Base-by-base conservation (phyloP, 2,329 filamentous ascomycete genomes). In the Metarhizium rileyi region DNA sequence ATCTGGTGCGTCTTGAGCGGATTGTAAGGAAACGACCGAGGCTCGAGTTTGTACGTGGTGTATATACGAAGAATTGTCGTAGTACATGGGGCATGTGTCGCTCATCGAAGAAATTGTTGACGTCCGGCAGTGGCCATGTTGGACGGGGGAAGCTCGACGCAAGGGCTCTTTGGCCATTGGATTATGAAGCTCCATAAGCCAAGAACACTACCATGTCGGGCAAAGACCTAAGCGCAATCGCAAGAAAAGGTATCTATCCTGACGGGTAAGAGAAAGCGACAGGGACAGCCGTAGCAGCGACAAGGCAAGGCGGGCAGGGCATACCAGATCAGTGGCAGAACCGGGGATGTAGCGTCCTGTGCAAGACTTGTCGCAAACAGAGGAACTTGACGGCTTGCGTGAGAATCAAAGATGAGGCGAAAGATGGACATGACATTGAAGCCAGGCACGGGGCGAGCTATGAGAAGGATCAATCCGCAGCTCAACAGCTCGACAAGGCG, bases 91-190 rank as follows among this genome's bases (percentile, higher is more conserved):
- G 25, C 60, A 56, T 46, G 52, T 45, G 50, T 63, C 64, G 51
- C 54, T 61, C 49, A 63, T 56, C n/a, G 66, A 56, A 28, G 66
- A 65, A 52, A 67, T 50, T 54, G 57, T 65, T 33, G 67, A 69
- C 28, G 8, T 22, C 16, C 40, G 26, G 7, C 28, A 18, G 23
- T 27, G 20, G 28, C 16, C 30, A 23, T 36, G 22, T 5, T 33
- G 27, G 22, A 26, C 47, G 6, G 40, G 12, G 28, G 40, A 22
- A 27, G 33, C 40, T 44, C 9, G 47, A 20, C 56, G 56, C 52
- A 55, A 60, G 52, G 60, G 59, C 53, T 67, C 57, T 50, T 57
- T 56, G 57, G 59, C 58, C 50, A 56, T 52, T 48, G 62, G 42
- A 61, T 63, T 55, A 60, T 55, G 52, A 57, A 64, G 54, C 50